Evolutionary conservation across 768 basidiomycete genomes (phyloP).

Genomic region (Pulveroboletus frians): DNA sequence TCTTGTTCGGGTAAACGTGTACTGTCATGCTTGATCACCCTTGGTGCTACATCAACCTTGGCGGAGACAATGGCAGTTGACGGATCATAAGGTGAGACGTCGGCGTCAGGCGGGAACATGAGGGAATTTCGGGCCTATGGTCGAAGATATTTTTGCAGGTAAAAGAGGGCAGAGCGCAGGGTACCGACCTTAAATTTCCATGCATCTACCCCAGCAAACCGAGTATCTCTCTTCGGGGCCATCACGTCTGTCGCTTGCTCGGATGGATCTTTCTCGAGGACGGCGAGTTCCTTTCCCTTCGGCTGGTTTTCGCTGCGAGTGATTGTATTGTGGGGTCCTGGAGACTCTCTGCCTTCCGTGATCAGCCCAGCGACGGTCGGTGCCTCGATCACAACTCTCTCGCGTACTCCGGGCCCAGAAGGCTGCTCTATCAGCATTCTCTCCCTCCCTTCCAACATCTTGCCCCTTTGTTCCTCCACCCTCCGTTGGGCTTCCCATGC

Average conservation of each 20-base stretch:
- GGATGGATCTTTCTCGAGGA: constrained; percentile 22
- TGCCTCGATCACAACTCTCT: constrained; percentile 59
- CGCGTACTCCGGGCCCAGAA: constrained; percentile 57
- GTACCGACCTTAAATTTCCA: constrained; percentile 73
- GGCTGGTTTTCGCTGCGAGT: constrained; percentile 25
- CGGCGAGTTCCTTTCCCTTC: constrained; percentile 20
- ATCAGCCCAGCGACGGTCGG: constrained; percentile 55
- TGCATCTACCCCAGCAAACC: constrained; percentile 67
- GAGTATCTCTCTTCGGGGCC: constrained; percentile 72
- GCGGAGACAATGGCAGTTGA: constrained; percentile 27
- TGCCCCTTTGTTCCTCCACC: constrained; percentile 63
- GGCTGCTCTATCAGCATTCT: constrained; percentile 68
- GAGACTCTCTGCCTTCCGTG: constrained; percentile 25
- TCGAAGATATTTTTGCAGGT: background rate
- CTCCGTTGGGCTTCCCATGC: constrained; percentile 89
- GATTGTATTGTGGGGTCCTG: background rate
- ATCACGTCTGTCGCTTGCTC: constrained; percentile 58
- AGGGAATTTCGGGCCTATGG: constrained; percentile 83
- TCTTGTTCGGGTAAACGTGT: constrained; percentile 80
- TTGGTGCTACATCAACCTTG: constrained; percentile 41
- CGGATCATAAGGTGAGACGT: constrained; percentile 70
- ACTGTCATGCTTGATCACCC: constrained; percentile 68
- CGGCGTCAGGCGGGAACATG: constrained; percentile 93
- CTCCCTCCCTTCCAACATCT: constrained; percentile 64
- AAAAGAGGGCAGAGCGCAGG: background rate